Percentiles rank a stretch among this genome's conserved stretches.
These are phyloP conservation scores for Pistacia integerrima DNA, from an alignment of 345 rosid genomes.

Conservation along the genomic window DNA sequence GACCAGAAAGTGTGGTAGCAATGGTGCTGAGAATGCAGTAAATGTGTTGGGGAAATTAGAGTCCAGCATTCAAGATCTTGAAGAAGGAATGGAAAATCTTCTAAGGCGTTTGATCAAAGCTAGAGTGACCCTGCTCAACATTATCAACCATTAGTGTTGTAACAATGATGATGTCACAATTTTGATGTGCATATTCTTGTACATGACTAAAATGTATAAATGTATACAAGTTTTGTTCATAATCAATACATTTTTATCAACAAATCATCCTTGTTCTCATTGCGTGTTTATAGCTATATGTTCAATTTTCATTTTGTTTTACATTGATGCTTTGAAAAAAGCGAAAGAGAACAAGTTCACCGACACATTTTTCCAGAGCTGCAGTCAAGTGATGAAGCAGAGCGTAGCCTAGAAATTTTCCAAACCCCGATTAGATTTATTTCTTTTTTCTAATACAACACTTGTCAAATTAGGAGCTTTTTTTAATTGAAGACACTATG, in stretches of 20 bases:
- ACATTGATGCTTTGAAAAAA: background rate
- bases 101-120: constrained; percentile 26
- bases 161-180: background rate
- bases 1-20: constrained; percentile 16
- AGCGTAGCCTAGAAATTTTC: too few relatives aligned
- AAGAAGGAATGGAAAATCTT: constrained; percentile 16
- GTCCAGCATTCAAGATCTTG: constrained; percentile 20
- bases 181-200: constrained; percentile 4
- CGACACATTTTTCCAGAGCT: too few relatives aligned
- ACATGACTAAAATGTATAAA: background rate
- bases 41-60: constrained; percentile 8
- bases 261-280: background rate
- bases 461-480: too few relatives aligned
- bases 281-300: background rate
- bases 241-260: background rate
- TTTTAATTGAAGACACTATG: too few relatives aligned
- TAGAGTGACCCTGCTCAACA: constrained; percentile 27
- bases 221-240: background rate
- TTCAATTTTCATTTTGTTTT: background rate
- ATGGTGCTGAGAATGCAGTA: constrained; percentile 11
- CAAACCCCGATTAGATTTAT: too few relatives aligned
- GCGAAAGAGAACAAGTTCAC: too few relatives aligned
- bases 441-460: too few relatives aligned
- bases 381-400: too few relatives aligned
- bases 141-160: constrained; percentile 26